Conservation (phyloP, 371 early-diverging fungal genomes). For the Mucor circinelloides region DNA sequence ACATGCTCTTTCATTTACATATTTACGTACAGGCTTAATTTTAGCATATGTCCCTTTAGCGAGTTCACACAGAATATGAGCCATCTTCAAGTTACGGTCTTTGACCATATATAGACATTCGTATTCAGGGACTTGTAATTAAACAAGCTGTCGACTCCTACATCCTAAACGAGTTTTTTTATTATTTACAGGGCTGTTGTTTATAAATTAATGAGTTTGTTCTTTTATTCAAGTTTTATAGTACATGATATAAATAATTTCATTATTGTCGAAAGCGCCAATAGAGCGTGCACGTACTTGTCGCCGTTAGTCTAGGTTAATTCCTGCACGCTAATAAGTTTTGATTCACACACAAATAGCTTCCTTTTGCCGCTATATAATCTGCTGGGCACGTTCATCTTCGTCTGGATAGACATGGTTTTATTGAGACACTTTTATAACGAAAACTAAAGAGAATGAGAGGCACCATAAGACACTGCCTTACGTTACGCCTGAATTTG, state of each 20-base stretch:
- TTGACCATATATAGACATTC: background rate
- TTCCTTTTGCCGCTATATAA: background rate
- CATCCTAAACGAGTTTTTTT: background rate
- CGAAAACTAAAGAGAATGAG: no score
- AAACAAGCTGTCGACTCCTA: background rate
- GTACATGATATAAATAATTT: background rate
- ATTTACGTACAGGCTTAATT: background rate
- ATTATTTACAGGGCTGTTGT: background rate
- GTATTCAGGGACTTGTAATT: background rate
- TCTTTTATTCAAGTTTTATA: background rate
- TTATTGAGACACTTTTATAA: background rate
- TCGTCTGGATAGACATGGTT: background rate
- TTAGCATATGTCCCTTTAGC: background rate
- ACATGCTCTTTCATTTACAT: no score
- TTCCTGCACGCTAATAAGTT: background rate
- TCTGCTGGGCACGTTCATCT: background rate
- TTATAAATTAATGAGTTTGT: background rate
- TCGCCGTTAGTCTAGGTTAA: background rate
- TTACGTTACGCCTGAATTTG: background rate
- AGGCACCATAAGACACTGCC: no score
- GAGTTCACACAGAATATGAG: background rate
- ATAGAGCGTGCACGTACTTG: background rate
- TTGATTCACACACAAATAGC: background rate
- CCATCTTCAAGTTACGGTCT: background rate
- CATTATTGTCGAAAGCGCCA: background rate